Percentiles rank a stretch among this genome's conserved stretches.
Evolutionary conservation across 2,329 filamentous ascomycete species (phyloP).

Genomic region (Reticulascus tulasneorum): DNA sequence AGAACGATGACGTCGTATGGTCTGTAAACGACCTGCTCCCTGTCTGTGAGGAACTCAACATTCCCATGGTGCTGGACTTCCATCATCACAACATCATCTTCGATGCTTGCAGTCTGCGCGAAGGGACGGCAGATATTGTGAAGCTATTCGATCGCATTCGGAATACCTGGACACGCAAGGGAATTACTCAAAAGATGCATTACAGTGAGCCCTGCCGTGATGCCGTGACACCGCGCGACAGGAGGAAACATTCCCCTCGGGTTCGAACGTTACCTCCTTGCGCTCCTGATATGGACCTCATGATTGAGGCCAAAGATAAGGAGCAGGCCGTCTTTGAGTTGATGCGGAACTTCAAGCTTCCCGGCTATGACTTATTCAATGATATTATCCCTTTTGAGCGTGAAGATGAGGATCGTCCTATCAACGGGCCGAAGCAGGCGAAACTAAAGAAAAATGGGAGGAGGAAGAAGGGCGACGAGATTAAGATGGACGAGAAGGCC

Average conservation of each 20-base stretch:
- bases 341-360: slow-evolving; percentile 82
- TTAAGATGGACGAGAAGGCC: slow-evolving; percentile 26
- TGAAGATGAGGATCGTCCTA: slow-evolving; percentile 66
- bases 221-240: slow-evolving; percentile 73
- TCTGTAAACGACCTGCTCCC: slow-evolving; percentile 88
- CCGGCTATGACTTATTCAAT: slow-evolving; percentile 71
- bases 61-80: slow-evolving; percentile 86
- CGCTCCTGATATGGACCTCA: slow-evolving; percentile 80
- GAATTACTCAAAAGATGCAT: slow-evolving; percentile 93
- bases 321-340: slow-evolving; percentile 94
- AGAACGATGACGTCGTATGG: slow-evolving; percentile 94
- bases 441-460: slow-evolving; percentile 32
- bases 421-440: slow-evolving; percentile 40
- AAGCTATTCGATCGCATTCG: slow-evolving; percentile 70
- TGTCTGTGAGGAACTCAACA: slow-evolving; percentile 88
- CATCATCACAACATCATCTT: slow-evolving; percentile 97
- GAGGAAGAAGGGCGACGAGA: slow-evolving; percentile 35
- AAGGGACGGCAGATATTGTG: slow-evolving; percentile 81
- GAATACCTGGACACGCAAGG: slow-evolving; percentile 78
- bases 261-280: slow-evolving; percentile 81
- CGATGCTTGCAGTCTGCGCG: slow-evolving; percentile 66
- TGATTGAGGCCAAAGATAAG: slow-evolving; percentile 99
- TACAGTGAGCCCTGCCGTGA: slow-evolving; percentile 77
- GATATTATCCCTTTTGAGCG: slow-evolving; percentile 75
- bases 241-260: slow-evolving; percentile 80